Evolutionary conservation across 2,329 filamentous ascomycete species (phyloP).

Genomic region (Microcera coccophila): DNA sequence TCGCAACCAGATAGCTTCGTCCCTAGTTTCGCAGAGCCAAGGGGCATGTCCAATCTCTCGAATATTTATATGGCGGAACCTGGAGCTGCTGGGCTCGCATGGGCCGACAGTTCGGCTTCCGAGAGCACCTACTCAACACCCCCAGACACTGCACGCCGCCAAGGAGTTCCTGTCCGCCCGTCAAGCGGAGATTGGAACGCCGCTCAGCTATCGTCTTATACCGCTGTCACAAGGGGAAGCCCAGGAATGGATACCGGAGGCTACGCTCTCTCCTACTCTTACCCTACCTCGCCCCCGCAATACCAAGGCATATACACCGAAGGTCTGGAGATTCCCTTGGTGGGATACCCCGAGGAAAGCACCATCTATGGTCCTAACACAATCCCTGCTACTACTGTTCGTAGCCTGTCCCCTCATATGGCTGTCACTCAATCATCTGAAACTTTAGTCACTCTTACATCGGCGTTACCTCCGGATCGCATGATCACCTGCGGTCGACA

Average conservation of each 20-base stretch:
- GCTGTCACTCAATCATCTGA: constrained; percentile 46
- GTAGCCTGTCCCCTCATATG: constrained; percentile 47
- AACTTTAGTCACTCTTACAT: constrained; percentile 45
- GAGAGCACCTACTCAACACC: constrained; percentile 47
- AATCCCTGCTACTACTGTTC: constrained; percentile 41
- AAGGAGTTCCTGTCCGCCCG: constrained; percentile 24
- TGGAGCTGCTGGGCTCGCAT: constrained; percentile 14
- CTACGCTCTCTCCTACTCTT: constrained; percentile 26
- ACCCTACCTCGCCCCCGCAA: constrained; percentile 23
- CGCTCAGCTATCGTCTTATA: constrained; percentile 26
- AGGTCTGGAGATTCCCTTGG: constrained; percentile 28
- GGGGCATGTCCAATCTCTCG: constrained; percentile 21
- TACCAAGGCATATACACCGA: constrained; percentile 35
- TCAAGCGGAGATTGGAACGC: constrained; percentile 33
- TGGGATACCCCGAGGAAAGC: constrained; percentile 36
- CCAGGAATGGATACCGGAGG: constrained; percentile 18
- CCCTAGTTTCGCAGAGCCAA: constrained; percentile 20
- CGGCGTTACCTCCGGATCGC: constrained; percentile 17
- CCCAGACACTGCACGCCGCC: constrained; percentile 35
- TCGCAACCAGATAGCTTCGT: constrained; percentile 13
- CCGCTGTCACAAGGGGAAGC: constrained; percentile 14
- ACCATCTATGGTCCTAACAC: constrained; percentile 36
- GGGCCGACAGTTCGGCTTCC: constrained; percentile 39
- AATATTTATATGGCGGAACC: constrained; percentile 20
- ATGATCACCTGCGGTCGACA: constrained; percentile 34